Base-by-base conservation (phyloP, 345 rosid genomes). In the Trapa bicornis region DNA sequence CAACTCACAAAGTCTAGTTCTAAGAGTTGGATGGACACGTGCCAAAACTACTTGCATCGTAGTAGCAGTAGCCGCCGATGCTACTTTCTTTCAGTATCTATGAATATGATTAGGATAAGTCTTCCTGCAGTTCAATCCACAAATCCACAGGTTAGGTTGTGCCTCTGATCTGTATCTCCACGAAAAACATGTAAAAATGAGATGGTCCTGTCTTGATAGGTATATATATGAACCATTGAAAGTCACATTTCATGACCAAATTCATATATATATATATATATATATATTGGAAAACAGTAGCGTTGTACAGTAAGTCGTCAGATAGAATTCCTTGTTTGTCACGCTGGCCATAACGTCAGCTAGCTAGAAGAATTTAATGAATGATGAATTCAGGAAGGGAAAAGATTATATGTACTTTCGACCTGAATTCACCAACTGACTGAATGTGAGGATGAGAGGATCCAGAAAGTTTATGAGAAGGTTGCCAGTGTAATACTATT, bases 201-300 rank as follows among this genome's bases (percentile, higher is more conserved):
- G 57, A 47, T 61, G 58, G 65, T 47, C 72, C 58, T 61, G 4
- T 65, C 38, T 11, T 9, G 29, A 22, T 22, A 22, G 29, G 29
- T 22, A 22, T 8, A 41, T 54, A 42, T 50, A 37, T 15, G 42
- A 29, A 58, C 29, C 37, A 58, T 58, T 35, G 68, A 65, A 56
- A 64, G 63, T 57, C 65, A 35, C 65, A 65, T 56, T 65, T 71
- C 36, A 14, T n/a, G 73, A 29, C 69, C 68, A 71, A 56, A 56
- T 71, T 62, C 73, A 54, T 15, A 58, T 1, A 33, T 7, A 58
- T 3, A 3, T 9, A 33, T 0, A 32, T 15, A 32, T 58, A 33
- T 8, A 15, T 41, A 17, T 58, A 45, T 66, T 69, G 47, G 38
- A 6, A 48, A 33, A 69, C 10, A 61, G 58, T 47, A 1, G 29